Evolutionary conservation across 2,329 filamentous ascomycete genomes (phyloP).

Genomic region (Aspergillus sp.): DNA sequence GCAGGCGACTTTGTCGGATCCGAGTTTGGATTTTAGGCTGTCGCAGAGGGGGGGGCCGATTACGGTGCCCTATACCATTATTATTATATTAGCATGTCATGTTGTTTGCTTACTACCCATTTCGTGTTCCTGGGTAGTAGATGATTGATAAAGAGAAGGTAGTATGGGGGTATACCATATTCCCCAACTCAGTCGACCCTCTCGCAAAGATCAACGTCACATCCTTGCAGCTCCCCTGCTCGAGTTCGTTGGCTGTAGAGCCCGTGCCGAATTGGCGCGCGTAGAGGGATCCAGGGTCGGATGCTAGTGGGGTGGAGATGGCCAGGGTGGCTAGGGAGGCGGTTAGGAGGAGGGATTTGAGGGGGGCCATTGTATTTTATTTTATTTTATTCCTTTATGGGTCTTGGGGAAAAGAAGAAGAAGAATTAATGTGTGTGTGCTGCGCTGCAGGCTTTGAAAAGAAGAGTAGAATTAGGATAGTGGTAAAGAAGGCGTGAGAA

Average conservation of each 20-base stretch:
- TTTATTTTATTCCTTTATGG: background rate
- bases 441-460: background rate
- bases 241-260: conserved; percentile 39
- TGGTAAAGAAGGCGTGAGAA: background rate
- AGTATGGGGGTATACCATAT: conserved; percentile 35
- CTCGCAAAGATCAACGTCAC: conserved; percentile 47
- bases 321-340: conserved; percentile 17
- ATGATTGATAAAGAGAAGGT: too few species aligned
- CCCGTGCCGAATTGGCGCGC: conserved; percentile 13
- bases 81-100: too few species aligned
- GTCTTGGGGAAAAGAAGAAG: too few species aligned
- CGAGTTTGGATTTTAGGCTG: conserved; percentile 27
- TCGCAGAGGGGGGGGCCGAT: conserved; percentile 34
- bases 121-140: too few species aligned
- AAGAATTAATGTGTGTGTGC: background rate
- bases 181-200: conserved; percentile 44
- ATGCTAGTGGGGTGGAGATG: conserved; percentile 16
- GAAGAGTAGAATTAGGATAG: background rate
- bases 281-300: conserved; percentile 6
- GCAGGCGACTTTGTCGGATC: conserved; percentile 33
- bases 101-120: too few species aligned
- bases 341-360: conserved; percentile 18
- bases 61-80: conserved; percentile 27
- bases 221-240: conserved; percentile 37
- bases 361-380: conserved; percentile 7